phyloP scores from a whole-genome alignment of 306 rosid species.

The Castanospermum australe region DNA sequence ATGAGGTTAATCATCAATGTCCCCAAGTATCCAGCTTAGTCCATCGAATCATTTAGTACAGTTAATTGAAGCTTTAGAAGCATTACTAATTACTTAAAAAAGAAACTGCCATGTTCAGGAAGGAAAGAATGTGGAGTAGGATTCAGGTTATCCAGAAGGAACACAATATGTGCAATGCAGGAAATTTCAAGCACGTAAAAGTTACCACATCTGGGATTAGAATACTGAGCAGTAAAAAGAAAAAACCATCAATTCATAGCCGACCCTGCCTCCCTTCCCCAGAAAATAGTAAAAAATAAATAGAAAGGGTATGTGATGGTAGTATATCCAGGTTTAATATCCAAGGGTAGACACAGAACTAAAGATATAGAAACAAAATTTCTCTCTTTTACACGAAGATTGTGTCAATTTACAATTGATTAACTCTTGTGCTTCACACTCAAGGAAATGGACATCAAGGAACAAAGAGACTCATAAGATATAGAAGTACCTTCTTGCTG shows the following conservation, averaged over 20 bases:
- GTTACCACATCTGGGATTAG: not conserved
- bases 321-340: not conserved
- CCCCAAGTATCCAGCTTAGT: not conserved
- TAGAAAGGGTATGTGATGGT: not conserved
- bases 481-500: not conserved
- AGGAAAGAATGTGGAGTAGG: not conserved
- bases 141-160: not conserved
- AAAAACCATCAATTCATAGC: not conserved
- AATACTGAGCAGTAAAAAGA: not conserved
- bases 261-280: not conserved
- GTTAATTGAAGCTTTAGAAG: not conserved
- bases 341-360: not conserved
- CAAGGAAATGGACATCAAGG: not conserved
- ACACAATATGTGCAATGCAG: not conserved
- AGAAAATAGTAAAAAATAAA: not conserved
- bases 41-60: not conserved
- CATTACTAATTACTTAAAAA: not conserved
- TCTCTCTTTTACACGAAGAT: constrained; percentile 20
- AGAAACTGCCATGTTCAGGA: not conserved
- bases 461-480: not conserved
- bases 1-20: not conserved
- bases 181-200: not conserved
- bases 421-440: not conserved
- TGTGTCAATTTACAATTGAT: constrained; percentile 27
- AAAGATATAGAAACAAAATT: not conserved